phyloP scores from a whole-genome alignment of 192 early-diverging fungal genomes.

The Umbelopsis vinacea region DNA sequence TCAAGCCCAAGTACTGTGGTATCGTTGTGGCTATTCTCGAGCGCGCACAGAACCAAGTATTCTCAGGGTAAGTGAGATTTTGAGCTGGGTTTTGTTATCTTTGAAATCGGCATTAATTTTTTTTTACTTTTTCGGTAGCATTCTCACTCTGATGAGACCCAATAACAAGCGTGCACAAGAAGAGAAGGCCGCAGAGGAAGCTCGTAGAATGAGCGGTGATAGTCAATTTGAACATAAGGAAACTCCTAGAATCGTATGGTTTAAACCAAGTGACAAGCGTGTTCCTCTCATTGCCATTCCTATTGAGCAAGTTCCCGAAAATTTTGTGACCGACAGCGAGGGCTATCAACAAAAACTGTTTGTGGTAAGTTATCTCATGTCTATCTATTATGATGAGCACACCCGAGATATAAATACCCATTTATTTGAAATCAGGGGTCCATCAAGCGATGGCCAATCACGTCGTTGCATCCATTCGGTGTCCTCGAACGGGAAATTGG shows the following conservation, averaged over 20 bases:
- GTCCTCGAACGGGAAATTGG: conserved; percentile 72
- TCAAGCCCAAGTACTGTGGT: conserved; percentile 61
- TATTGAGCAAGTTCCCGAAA: conserved; percentile 65
- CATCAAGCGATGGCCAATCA: conserved; percentile 70
- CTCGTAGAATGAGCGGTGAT: conserved; percentile 12
- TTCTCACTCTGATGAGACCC: conserved; percentile 43
- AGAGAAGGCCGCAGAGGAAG: conserved; percentile 44
- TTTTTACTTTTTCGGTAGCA: no score
- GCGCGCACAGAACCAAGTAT: conserved; percentile 56
- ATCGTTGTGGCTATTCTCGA: conserved; percentile 63
- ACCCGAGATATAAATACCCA: neutral
- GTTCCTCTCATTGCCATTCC: conserved; percentile 79
- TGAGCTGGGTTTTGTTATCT: neutral
- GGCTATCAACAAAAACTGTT: conserved; percentile 59
- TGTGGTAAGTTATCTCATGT: conserved; percentile 42
- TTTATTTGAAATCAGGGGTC: conserved; percentile 41
- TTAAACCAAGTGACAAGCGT: conserved; percentile 83
- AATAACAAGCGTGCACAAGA: conserved; percentile 45
- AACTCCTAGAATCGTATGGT: conserved; percentile 71
- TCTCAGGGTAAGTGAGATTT: conserved; percentile 48
- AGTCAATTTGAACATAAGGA: conserved; percentile 49
- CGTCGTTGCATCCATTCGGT: conserved; percentile 72
- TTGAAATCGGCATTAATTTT: neutral
- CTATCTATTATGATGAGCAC: neutral
- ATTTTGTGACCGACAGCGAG: conserved; percentile 69